Percentiles rank a stretch among this genome's conserved stretches.
Conservation (phyloP, 2,329 filamentous ascomycete species). For the Colletotrichum brevisporum region DNA sequence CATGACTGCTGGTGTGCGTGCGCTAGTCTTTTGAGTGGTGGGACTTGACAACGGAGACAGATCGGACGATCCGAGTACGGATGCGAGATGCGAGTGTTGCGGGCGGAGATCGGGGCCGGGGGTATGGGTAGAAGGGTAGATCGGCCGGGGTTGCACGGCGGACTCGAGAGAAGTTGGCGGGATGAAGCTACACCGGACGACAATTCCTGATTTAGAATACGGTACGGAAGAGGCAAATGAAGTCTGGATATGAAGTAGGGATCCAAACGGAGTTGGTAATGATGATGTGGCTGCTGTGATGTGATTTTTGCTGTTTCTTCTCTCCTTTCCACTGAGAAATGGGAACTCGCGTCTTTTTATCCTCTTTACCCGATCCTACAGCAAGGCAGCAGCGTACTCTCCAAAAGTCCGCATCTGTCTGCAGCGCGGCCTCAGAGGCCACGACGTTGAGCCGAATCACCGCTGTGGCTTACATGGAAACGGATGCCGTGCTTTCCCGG, state of each 20-base stretch:
- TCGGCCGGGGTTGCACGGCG: neutral
- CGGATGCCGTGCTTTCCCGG: neutral
- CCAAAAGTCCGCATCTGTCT: neutral
- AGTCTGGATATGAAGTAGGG: no score
- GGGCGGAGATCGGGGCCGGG: neutral
- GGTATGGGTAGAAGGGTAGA: neutral
- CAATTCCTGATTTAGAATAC: neutral
- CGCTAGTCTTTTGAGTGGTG: no score
- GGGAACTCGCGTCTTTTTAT: neutral
- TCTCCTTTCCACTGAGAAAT: neutral
- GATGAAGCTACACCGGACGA: neutral
- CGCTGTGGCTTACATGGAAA: constrained; percentile 8
- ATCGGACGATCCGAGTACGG: constrained; percentile 32
- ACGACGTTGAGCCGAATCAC: constrained; percentile 28
- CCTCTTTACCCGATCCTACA: neutral
- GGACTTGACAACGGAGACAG: neutral
- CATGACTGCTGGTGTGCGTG: constrained; percentile 6
- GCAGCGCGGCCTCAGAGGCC: neutral
- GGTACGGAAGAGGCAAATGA: neutral
- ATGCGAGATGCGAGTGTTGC: constrained; percentile 27
- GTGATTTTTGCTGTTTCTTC: neutral
- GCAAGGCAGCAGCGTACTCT: neutral
- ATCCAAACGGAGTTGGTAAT: neutral
- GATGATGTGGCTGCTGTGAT: neutral
- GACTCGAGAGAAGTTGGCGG: neutral